Evolutionary conservation across 164 flowering plant genomes (phyloP).

Genomic region (Tinospora cordifolia): DNA sequence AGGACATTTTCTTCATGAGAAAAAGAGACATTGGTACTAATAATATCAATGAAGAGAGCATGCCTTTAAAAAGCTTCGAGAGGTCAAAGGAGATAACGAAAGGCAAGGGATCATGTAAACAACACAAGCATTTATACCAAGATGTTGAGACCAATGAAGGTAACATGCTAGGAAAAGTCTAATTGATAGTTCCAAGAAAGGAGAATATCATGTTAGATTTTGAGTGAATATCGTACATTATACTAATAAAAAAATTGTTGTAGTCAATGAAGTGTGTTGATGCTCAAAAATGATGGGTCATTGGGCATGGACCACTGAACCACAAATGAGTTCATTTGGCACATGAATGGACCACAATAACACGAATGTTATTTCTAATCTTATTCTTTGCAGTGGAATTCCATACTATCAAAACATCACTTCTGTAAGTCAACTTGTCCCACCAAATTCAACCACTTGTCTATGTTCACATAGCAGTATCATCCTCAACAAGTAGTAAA

Average conservation of each 20-base stretch:
- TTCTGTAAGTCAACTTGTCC: constrained; percentile 4
- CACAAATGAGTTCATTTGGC: background rate
- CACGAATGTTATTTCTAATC: constrained; percentile 1
- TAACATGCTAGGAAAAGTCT: background rate
- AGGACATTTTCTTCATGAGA: background rate
- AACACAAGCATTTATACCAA: constrained; percentile 3
- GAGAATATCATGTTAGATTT: background rate
- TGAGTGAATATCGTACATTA: background rate
- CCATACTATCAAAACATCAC: background rate
- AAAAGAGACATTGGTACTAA: background rate
- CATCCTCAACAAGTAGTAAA: background rate
- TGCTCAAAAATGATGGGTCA: constrained; percentile 1
- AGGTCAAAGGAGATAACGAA: constrained; percentile 7
- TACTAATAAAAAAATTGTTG: background rate
- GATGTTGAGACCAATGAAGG: constrained; percentile 1
- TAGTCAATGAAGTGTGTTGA: background rate
- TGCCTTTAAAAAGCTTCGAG: background rate
- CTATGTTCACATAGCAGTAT: background rate
- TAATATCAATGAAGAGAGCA: background rate
- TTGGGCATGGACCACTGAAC: constrained; percentile 1
- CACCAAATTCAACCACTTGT: constrained; percentile 5
- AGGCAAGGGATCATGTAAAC: background rate
- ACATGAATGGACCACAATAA: constrained; percentile 11
- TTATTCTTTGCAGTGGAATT: constrained; percentile 12
- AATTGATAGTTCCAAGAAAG: constrained; percentile 4